Conservation (phyloP, 768 basidiomycete genomes). For the Collybia sordida region DNA sequence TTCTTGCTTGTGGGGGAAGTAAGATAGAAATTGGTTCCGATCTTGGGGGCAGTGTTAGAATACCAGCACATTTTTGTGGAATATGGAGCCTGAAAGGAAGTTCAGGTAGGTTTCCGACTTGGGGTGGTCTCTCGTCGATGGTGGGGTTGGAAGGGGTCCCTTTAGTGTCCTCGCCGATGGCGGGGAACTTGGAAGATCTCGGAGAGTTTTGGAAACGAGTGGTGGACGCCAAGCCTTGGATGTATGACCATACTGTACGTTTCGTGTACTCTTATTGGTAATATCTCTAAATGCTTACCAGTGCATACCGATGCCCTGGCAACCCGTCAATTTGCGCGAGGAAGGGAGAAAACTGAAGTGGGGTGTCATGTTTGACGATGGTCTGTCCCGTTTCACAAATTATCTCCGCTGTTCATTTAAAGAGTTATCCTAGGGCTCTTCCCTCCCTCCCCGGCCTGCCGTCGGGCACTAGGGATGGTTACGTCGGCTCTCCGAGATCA, state of each 20-base stretch:
- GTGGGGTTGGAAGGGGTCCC: constrained; percentile 59
- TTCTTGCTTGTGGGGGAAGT: constrained; percentile 63
- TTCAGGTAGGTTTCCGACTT: constrained; percentile 53
- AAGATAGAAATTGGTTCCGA: constrained; percentile 74
- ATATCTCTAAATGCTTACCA: constrained; percentile 15
- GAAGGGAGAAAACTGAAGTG: constrained; percentile 57
- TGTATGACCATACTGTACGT: constrained; percentile 59
- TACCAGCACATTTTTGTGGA: constrained; percentile 74
- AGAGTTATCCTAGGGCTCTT: constrained; percentile 44
- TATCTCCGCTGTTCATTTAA: neutral
- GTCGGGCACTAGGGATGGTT: constrained; percentile 52
- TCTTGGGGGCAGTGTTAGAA: constrained; percentile 70
- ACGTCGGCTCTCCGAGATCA: constrained; percentile 51
- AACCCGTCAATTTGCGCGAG: constrained; percentile 42
- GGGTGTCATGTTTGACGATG: constrained; percentile 63
- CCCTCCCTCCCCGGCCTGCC: constrained; percentile 62
- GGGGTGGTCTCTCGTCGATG: constrained; percentile 45
- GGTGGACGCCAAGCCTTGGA: constrained; percentile 61
- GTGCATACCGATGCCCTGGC: constrained; percentile 54
- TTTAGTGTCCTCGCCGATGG: constrained; percentile 58
- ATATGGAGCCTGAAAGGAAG: constrained; percentile 66
- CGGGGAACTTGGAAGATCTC: constrained; percentile 59
- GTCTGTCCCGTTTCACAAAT: constrained; percentile 18
- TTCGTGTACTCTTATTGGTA: neutral
- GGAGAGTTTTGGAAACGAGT: constrained; percentile 66